Evolutionary conservation across 1,139 yeast genomes (phyloP).

Genomic region (Diutina sp.): DNA sequence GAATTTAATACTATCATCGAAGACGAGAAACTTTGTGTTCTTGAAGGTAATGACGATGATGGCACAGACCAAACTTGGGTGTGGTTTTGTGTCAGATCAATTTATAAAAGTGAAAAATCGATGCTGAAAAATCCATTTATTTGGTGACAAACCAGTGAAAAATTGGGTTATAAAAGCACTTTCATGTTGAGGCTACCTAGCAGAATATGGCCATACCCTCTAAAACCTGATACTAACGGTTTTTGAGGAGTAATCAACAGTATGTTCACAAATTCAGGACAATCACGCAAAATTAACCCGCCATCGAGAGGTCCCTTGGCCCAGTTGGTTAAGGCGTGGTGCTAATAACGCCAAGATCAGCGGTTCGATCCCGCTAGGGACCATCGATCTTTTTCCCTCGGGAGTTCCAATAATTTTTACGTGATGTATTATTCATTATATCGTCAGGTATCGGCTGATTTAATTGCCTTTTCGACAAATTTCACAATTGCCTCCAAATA

Average conservation of each 20-base stretch:
- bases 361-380: constrained; percentile 84
- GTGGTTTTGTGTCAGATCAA: no score
- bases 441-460: not conserved
- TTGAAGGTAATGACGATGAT: no score
- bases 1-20: no score
- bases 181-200: no score
- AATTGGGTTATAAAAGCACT: no score
- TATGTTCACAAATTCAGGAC: no score
- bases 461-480: not conserved
- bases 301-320: constrained; percentile 53
- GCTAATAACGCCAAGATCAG: constrained; percentile 80
- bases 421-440: not conserved
- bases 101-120: no score
- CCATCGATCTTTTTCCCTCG: constrained; percentile 18
- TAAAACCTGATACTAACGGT: not conserved
- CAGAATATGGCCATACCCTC: not conserved
- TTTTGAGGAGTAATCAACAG: not conserved
- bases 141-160: no score
- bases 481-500: not conserved
- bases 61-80: no score
- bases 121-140: no score
- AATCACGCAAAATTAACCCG: not conserved
- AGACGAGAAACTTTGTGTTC: no score
- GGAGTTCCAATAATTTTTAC: no score
- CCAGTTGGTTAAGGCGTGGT: constrained; percentile 88